A percentile compares a stretch with the other conserved stretches of the same genome.
Conservation (phyloP, 164 flowering plant genomes). For the Brasenia schreberi region DNA sequence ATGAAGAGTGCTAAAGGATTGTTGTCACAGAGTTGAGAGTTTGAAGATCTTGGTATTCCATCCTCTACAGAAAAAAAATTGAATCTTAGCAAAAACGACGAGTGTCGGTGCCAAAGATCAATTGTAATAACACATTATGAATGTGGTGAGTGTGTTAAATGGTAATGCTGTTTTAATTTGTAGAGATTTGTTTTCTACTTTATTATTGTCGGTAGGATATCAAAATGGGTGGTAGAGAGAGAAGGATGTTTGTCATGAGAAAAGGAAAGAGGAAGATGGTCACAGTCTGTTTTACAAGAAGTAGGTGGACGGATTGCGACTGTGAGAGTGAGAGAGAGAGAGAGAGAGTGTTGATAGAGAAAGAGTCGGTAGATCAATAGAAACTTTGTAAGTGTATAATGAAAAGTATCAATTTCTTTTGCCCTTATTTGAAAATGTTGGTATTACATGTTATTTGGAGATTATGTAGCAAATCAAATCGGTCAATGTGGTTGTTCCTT, state of each 20-base stretch:
- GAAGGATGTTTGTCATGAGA: not conserved
- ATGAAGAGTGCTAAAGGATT: slow-evolving; percentile 24
- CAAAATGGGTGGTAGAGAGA: not conserved
- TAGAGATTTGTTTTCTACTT: not conserved
- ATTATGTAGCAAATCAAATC: not conserved
- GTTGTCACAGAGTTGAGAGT: not conserved
- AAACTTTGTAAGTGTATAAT: not conserved
- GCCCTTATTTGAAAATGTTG: not conserved
- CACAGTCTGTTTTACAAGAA: not conserved
- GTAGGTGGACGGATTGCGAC: not conserved
- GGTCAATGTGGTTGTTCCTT: too few species aligned
- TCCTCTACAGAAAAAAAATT: too few species aligned
- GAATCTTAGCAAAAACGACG: too few species aligned
- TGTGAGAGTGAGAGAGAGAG: not conserved
- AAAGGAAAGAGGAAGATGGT: not conserved
- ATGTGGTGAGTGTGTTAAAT: not conserved
- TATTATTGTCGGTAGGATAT: not conserved
- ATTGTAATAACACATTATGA: not conserved
- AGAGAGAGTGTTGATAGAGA: not conserved
- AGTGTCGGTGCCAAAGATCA: not conserved
- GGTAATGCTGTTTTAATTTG: not conserved
- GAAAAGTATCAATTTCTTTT: not conserved
- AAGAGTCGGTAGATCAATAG: not conserved
- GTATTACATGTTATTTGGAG: not conserved
- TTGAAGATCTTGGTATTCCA: not conserved